These are phyloP conservation scores for Eucalyptus polybractea DNA, from an alignment of 345 rosid genomes.

Conservation along the genomic window DNA sequence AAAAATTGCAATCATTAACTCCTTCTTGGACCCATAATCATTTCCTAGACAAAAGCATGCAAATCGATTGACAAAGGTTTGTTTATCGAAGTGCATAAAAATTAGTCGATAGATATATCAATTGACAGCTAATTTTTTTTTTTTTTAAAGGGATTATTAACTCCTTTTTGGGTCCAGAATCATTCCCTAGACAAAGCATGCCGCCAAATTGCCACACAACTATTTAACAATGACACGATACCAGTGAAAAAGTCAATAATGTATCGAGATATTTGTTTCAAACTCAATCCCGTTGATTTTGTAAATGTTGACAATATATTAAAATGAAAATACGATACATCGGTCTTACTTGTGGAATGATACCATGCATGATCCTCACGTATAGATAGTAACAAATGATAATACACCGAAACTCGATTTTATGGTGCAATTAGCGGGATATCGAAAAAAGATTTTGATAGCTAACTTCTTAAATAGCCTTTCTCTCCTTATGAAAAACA, in stretches of 20 bases:
- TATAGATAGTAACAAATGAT: background rate
- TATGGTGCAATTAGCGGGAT: no score
- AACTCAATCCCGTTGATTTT: background rate
- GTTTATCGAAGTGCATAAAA: background rate
- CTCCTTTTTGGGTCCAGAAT: rapidly evolving
- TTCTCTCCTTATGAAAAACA: background rate
- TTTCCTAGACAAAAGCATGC: background rate
- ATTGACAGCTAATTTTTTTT: no score
- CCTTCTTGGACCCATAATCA: background rate
- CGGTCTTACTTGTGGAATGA: background rate
- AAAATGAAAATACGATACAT: background rate
- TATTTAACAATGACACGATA: no score
- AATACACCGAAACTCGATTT: background rate
- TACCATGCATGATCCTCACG: background rate
- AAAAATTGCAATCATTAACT: no score
- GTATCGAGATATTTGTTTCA: background rate
- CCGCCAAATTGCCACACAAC: background rate
- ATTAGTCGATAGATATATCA: no score
- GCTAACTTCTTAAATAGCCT: background rate
- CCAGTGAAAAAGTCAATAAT: no score
- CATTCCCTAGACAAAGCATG: background rate
- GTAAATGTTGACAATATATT: background rate
- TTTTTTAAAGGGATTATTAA: no score
- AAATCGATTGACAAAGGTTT: no score
- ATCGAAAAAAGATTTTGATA: no score